Base-by-base conservation (phyloP, 2,329 filamentous ascomycete genomes). In the Botrytis porri region DNA sequence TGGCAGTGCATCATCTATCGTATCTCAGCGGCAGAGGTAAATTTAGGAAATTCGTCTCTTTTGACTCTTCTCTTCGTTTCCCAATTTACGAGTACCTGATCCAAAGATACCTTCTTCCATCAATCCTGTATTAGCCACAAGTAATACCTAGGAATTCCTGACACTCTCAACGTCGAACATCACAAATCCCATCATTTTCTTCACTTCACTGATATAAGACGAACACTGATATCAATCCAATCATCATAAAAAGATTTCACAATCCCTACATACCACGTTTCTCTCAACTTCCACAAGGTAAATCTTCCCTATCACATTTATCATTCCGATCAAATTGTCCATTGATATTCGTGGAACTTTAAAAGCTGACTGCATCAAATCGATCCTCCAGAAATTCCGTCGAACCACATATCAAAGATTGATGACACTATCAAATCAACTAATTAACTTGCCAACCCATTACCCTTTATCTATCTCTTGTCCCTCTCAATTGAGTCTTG, bases 221-320 rank as follows among this genome's bases (percentile, higher is more conserved):
- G 48, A 48, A 25, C 37, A 3, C 32, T 22, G 12, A 35, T 54
- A 37, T 54, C 10, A 37, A 7, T 48, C 45, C 51, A 41, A 51
- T 35, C 35, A 32, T 25, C 18, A 22, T 14, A 20, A 41, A 39
- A 29, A 25, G 22, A 25, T 37, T 37, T 12, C 35, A n/a, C 16
- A 29, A 70, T 70, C 67, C 67, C 67, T 70, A 70, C 67, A 20
- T 18, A 48, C 54, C 67, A 70, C 67, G 67, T 70, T 70, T 70
- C 35, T 54, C 29, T 32, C 14, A 4, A n/a, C 54, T 9, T 22
- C 29, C 66, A 12, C 48, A n/a, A 14, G 63, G 63, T 29, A 59
- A 41, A 69, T 57, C 43, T 54, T 69, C 59, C 51, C 65, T 10
- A 69, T 41, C 48, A 51, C 45, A 51, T 25, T 29, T 25, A n/a